Conservation (phyloP, 805 yeast species). For the Spathaspora arborariae region DNA sequence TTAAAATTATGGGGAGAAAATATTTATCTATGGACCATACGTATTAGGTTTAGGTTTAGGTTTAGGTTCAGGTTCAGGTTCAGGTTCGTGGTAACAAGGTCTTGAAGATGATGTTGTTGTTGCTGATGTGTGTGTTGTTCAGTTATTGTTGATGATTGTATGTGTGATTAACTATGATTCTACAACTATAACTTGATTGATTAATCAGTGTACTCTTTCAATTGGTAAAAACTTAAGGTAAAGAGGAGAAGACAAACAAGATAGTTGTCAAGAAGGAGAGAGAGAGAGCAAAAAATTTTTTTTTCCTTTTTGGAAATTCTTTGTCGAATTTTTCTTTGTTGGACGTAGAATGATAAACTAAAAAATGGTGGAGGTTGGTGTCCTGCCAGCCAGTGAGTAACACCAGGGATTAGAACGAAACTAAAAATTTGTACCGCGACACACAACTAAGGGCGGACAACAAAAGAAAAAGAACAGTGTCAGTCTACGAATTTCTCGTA, state of each 20-base stretch:
- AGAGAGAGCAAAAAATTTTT: background rate
- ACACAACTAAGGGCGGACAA: background rate
- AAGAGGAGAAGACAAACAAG: no score
- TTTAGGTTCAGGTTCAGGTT: no score
- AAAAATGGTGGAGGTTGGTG: background rate
- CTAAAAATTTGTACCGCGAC: background rate
- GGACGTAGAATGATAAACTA: background rate
- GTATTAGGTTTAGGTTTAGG: no score
- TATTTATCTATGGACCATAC: background rate
- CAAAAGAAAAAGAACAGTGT: background rate
- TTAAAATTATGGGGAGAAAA: background rate
- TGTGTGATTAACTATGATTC: background rate
- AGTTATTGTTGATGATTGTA: background rate
- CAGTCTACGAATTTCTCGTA: background rate
- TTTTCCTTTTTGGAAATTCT: background rate
- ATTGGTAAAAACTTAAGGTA: no score
- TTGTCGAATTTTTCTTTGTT: background rate
- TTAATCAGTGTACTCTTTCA: background rate
- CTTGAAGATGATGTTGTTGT: background rate
- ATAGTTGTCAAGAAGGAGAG: background rate
- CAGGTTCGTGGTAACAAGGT: no score
- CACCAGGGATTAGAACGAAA: background rate
- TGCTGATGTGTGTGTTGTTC: background rate
- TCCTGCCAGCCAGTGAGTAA: background rate
- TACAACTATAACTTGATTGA: background rate